Base-by-base conservation (phyloP, 73 alveolate genomes). In the Vitrella brassicaformis region DNA sequence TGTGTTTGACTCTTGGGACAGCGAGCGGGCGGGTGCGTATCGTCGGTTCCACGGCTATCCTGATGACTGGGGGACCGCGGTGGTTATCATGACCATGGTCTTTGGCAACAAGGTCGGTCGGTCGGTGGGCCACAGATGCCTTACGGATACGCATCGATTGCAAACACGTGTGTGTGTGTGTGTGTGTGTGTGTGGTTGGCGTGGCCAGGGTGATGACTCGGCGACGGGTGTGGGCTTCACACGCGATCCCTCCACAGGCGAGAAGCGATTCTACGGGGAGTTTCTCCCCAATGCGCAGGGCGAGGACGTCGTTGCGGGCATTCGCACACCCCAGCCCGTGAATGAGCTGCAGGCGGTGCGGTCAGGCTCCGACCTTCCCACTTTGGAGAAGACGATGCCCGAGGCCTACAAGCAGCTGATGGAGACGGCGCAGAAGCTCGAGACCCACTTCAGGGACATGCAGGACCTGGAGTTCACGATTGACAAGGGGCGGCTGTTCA, bases 161-260 rank as follows among this genome's bases (percentile, higher is more conserved):
- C n/a, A n/a, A n/a, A n/a, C n/a, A n/a, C n/a, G n/a, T n/a, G n/a
- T n/a, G n/a, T n/a, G n/a, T n/a, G n/a, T n/a, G n/a, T n/a, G n/a
- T n/a, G n/a, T n/a, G n/a, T n/a, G n/a, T n/a, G n/a, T n/a, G n/a
- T 25, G 71, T 22, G 10, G 31, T 26, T 31, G 25, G 31, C 0
- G 45, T 26, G 26, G 25, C 80, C 68, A 70, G 75, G 78, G 93
- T 71, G 85, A 73, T 22, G 84, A 89, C 46, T 85, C 90, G 25
- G 94, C 90, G 9, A 85, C 90, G 19, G 94, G 94, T 30, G 94
- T 88, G 18, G 94, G 90, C 73, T 88, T 88, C 81, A 88, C 94
- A 27, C 75, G 94, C 66, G 82, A 88, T 45, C 91, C 94, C 28
- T 81, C 94, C 31, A 85, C 85, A 39, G 94, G 94, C 14, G 90